phyloP scores from a whole-genome alignment of 352 stramenopile genomes.

The Pythium apleroticum region DNA sequence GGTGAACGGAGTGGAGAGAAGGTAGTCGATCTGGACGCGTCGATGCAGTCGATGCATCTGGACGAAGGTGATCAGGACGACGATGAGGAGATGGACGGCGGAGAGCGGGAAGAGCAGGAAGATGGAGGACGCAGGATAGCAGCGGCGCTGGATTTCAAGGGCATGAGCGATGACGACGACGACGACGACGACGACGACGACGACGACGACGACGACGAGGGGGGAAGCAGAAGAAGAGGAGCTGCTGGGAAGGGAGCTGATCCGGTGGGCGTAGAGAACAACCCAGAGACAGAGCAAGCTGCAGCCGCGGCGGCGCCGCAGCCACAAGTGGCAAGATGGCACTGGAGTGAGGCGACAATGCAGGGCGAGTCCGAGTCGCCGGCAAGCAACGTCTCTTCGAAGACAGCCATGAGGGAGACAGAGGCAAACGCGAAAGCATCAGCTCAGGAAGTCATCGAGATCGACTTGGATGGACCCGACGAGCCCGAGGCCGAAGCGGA shows the following conservation, averaged over 20 bases:
- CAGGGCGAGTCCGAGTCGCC: conserved; percentile 18
- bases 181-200: too few species aligned
- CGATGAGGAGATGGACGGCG: conserved; percentile 19
- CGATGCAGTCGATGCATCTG: conserved; percentile 75
- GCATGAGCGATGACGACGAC: conserved; percentile 27
- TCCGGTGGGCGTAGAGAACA: not conserved
- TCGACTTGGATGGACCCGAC: conserved; percentile 36
- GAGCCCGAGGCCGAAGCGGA: conserved; percentile 19
- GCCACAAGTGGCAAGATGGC: conserved; percentile 10
- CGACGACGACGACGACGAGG: conserved; percentile 20
- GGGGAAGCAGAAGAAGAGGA: conserved; percentile 28
- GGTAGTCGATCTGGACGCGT: conserved; percentile 49
- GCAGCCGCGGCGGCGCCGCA: not conserved
- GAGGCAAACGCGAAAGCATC: not conserved
- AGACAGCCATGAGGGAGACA: not conserved
- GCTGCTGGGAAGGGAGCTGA: conserved; percentile 16
- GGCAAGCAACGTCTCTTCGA: not conserved
- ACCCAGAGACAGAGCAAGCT: not conserved
- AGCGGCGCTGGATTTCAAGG: conserved; percentile 23
- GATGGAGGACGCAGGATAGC: conserved; percentile 6
- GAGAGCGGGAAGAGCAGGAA: conserved; percentile 8
- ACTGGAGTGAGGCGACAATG: conserved; percentile 27
- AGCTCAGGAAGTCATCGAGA: conserved; percentile 18
- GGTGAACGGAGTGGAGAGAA: not conserved
- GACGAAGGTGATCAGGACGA: conserved; percentile 38